Evolutionary conservation across 202 grass and related monocot genomes (phyloP).

Genomic region (Carex arenaria): DNA sequence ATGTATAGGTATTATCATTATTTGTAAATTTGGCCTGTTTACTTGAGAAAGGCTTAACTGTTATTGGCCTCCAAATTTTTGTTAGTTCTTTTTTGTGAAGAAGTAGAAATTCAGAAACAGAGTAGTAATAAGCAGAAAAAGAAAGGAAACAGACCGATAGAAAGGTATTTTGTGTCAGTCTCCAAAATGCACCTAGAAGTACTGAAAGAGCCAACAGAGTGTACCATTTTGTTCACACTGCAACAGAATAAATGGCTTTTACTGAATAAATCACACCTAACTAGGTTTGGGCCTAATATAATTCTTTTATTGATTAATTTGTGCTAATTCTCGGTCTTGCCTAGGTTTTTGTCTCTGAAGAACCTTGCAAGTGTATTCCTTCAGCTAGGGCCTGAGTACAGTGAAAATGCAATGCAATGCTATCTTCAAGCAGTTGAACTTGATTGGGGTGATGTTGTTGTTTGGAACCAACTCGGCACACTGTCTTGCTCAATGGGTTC

Average conservation of each 20-base stretch:
- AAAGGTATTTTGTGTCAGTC: neutral
- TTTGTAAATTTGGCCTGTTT: neutral
- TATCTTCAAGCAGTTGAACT: slow-evolving; percentile 93
- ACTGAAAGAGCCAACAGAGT: neutral
- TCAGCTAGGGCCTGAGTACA: slow-evolving; percentile 62
- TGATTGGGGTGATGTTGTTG: slow-evolving; percentile 84
- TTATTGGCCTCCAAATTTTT: neutral
- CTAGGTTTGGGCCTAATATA: neutral
- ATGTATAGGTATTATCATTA: neutral
- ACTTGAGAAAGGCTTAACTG: neutral
- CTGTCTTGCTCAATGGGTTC: slow-evolving; percentile 87
- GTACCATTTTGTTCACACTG: neutral
- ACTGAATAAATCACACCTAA: neutral
- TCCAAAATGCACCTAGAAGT: neutral
- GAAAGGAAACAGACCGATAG: neutral
- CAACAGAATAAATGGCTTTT: neutral
- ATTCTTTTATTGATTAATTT: neutral
- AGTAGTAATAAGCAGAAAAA: neutral
- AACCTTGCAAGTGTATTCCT: slow-evolving; percentile 89
- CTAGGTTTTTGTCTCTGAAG: slow-evolving; percentile 90
- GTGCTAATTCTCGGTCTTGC: neutral
- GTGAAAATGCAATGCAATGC: slow-evolving; percentile 85
- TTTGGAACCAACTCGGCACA: slow-evolving; percentile 96
- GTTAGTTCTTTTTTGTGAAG: neutral
- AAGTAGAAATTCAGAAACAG: neutral